Percentiles rank a stretch among this genome's conserved stretches.
Evolutionary conservation across 805 yeast species (phyloP).

Genomic region (Sugiyamaella boreocaroliniensis): DNA sequence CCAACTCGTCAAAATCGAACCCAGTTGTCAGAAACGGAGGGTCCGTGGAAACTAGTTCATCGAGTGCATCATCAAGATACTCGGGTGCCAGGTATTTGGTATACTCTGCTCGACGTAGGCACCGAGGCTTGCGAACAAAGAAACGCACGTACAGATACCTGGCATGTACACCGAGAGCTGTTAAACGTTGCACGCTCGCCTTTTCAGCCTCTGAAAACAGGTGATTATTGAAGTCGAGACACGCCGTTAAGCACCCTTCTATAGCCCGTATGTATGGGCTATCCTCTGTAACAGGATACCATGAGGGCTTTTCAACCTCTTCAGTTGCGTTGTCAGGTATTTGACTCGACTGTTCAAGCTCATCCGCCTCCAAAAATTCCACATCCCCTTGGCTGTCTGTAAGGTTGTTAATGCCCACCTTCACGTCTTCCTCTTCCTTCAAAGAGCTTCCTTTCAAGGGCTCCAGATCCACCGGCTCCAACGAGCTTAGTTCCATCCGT

Average conservation of each 20-base stretch:
- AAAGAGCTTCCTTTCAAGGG: no score
- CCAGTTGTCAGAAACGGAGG: conserved; percentile 12
- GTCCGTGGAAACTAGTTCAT: conserved; percentile 8
- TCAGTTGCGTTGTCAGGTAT: background rate
- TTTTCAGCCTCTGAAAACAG: conserved; percentile 7
- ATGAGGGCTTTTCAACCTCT: background rate
- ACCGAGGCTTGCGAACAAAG: conserved; percentile 10
- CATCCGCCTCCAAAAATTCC: no score
- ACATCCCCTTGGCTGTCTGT: no score
- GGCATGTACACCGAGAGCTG: conserved; percentile 1
- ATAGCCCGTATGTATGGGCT: background rate
- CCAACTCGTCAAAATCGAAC: conserved; percentile 10
- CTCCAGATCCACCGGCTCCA: no score
- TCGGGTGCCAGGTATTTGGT: conserved; percentile 21
- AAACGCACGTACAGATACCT: conserved; percentile 12
- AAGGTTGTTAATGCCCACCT: no score
- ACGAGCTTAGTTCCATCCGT: no score
- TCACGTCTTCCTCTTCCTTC: no score
- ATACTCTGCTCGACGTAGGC: conserved; percentile 18
- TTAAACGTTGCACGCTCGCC: background rate
- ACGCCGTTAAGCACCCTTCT: background rate
- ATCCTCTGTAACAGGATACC: background rate
- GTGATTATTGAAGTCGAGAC: background rate
- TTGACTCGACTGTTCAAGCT: no score
- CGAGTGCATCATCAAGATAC: conserved; percentile 8